Conservation (phyloP, 2,329 filamentous ascomycete genomes). For the Diplodia seriata region DNA sequence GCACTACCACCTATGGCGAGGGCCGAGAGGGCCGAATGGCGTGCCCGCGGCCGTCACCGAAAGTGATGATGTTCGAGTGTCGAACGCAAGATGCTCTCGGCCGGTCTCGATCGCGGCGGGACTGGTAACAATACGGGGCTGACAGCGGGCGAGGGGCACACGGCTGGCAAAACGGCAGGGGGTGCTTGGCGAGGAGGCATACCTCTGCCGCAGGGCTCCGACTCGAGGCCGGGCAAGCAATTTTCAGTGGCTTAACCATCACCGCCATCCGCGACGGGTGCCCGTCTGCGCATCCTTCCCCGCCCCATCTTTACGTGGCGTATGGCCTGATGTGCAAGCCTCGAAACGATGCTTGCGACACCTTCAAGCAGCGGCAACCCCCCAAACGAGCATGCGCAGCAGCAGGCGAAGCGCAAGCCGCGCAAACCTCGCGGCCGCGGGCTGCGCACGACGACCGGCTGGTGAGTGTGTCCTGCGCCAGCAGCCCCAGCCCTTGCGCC, state of each 20-base stretch:
- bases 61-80: not conserved
- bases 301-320: constrained; percentile 28
- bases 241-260: constrained; percentile 27
- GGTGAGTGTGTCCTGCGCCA: constrained; percentile 40
- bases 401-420: constrained; percentile 42
- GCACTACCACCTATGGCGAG: not conserved
- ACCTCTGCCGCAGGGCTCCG: not conserved
- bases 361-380: constrained; percentile 29
- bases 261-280: constrained; percentile 23
- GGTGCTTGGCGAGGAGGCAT: constrained; percentile 12
- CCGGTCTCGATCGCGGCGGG: not conserved
- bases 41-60: not conserved
- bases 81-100: not conserved
- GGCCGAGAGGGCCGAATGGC: not conserved
- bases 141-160: not conserved
- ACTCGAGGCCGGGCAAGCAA: constrained; percentile 24
- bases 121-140: constrained; percentile 5
- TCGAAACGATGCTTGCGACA: constrained; percentile 33
- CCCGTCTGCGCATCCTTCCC: constrained; percentile 29
- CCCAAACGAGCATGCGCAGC: constrained; percentile 14
- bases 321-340: constrained; percentile 30
- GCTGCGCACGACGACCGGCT: constrained; percentile 55
- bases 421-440: constrained; percentile 54
- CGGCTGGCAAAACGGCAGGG: constrained; percentile 7
- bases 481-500: constrained; percentile 31